Evolutionary conservation across 1,139 yeast species (phyloP), one percentile per base, ranked within the genome.

Genomic region (Debaryomyces subglobosus): DNA sequence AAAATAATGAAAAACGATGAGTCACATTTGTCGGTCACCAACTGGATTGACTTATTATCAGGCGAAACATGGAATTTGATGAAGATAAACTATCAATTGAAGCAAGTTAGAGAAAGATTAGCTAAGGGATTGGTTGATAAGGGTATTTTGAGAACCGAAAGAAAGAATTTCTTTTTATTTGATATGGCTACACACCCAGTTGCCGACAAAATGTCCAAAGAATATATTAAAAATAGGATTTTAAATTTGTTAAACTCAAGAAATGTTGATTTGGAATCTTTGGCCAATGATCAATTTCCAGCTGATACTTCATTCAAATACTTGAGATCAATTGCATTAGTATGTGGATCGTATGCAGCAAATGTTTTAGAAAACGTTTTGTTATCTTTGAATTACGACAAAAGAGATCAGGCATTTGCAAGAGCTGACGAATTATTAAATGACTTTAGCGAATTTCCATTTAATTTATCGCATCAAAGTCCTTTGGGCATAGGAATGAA

Each of bases 151-250:
- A 84, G 97, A 69, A 95, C 99, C 2, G 99, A 94, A 67, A 84
- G 96, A 65, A 91, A 92, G 64, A 95, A 90, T 72, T 94, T 94
- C 67, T 84, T 95, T 63, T 74, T 94, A 49, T 94, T 94, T 60
- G 99, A 94, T 69, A 94, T 94, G 97, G 97, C 99, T 21, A 95
- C 99, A 6, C 99, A 95, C 67, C 99, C 99, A 3, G 84, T 94
- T 12, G 88, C 95, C 35, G 99, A 94, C 69, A 80, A 79, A 53
- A 72, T 86, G 48, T 79, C 88, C 42, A 89, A 96, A 60, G 95
- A 91, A 67, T 88, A 87, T 56, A 85, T 90, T 49, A 84, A 86
- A 53, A 79, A 84, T 55, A 81, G 98, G 61, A 82, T 90, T 32
- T 74, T 92, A 54, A 78, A 81, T 45, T 68, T 90, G 49, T 75